Conservation (phyloP, 805 yeast species). For the Metschnikowia baotianmanensis region DNA sequence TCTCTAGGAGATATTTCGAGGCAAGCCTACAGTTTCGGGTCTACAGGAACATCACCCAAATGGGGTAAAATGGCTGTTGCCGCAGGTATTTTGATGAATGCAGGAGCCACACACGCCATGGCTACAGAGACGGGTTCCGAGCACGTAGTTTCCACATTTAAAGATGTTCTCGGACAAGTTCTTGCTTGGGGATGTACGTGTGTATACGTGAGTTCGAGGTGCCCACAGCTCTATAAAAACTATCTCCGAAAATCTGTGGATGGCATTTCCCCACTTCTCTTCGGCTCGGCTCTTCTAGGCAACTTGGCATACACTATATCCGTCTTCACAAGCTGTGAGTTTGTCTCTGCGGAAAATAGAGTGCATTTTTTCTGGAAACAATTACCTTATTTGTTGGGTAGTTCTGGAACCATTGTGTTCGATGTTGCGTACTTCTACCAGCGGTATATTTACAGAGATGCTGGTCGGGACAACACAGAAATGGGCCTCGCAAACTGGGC, state of each 20-base stretch:
- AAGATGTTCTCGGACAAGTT: constrained; percentile 14
- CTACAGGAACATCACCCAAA: constrained; percentile 11
- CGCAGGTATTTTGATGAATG: constrained; percentile 15
- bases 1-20: neutral
- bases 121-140: neutral
- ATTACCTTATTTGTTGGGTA: constrained; percentile 79
- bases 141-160: neutral
- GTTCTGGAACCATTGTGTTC: constrained; percentile 80
- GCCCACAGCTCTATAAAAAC: constrained; percentile 84
- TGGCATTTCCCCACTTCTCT: constrained; percentile 79
- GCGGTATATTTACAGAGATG: constrained; percentile 32
- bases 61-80: constrained; percentile 9
- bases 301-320: constrained; percentile 75
- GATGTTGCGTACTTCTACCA: constrained; percentile 73
- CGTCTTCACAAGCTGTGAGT: constrained; percentile 63
- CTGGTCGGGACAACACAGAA: constrained; percentile 9
- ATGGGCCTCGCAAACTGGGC: constrained; percentile 14
- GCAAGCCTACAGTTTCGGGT: constrained; percentile 12
- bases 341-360: constrained; percentile 33
- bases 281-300: constrained; percentile 75
- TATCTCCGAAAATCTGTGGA: constrained; percentile 76
- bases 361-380: constrained; percentile 58
- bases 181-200: constrained; percentile 80
- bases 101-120: constrained; percentile 17
- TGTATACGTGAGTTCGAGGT: constrained; percentile 72